Percentiles rank a stretch among this genome's conserved stretches.
Conservation (phyloP, 1,284 basidiomycete species). For the Cryptococcus depauperatus region DNA sequence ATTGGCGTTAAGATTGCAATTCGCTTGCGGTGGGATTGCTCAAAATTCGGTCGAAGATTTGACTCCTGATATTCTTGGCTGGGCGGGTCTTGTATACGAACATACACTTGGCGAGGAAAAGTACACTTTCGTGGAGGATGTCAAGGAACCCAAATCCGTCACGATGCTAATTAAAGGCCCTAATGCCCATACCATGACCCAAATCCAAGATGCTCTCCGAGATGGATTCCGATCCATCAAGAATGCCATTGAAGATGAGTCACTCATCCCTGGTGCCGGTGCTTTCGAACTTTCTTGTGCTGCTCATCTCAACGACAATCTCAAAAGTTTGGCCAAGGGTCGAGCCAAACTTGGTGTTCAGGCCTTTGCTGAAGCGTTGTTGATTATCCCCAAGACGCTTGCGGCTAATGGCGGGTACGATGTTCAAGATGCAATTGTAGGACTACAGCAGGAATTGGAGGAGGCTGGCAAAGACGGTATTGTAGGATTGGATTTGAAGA, state of each 20-base stretch:
- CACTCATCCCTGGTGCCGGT: slow-evolving; percentile 86
- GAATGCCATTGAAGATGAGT: slow-evolving; percentile 88
- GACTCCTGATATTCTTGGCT: slow-evolving; percentile 81
- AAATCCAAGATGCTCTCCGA: slow-evolving; percentile 93
- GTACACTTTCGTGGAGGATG: slow-evolving; percentile 96
- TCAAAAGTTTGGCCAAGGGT: slow-evolving; percentile 87
- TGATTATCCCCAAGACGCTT: slow-evolving; percentile 94
- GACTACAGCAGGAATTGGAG: slow-evolving; percentile 80
- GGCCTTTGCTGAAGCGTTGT: slow-evolving; percentile 89
- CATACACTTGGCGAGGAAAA: slow-evolving; percentile 99
- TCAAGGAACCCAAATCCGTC: slow-evolving; percentile 91
- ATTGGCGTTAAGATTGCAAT: slow-evolving; percentile 58
- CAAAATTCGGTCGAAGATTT: slow-evolving; percentile 99
- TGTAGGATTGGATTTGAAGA: slow-evolving; percentile 85
- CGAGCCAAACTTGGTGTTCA: slow-evolving; percentile 94
- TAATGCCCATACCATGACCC: slow-evolving; percentile 90
- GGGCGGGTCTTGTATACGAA: slow-evolving; percentile 97
- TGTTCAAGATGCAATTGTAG: slow-evolving; percentile 90
- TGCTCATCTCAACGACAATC: slow-evolving; percentile 61
- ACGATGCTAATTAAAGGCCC: slow-evolving; percentile 95
- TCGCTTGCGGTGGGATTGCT: slow-evolving; percentile 88
- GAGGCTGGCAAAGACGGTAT: slow-evolving; percentile 79
- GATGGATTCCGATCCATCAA: slow-evolving; percentile 95
- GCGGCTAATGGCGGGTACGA: slow-evolving; percentile 96
- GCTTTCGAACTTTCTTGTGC: slow-evolving; percentile 96